Conservation (phyloP, 78 protist genomes). For the Creolimax fragrantissima region DNA sequence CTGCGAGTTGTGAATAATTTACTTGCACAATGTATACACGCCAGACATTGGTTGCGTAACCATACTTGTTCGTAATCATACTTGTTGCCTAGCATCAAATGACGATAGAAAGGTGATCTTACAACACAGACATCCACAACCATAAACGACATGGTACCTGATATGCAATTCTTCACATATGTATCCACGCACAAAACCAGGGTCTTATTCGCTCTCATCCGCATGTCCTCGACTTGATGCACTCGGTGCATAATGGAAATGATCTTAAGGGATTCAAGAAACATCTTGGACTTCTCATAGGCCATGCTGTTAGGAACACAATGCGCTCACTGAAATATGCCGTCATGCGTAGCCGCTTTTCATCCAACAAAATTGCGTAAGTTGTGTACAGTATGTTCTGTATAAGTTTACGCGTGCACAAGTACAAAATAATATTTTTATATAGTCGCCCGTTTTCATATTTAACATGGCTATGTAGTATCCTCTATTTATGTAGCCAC, state of each 20-base stretch:
- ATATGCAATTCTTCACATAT: not conserved
- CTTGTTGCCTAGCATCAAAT: no score
- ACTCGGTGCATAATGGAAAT: slow-evolving; percentile 12
- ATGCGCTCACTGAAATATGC: not conserved
- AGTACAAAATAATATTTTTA: no score
- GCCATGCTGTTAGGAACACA: slow-evolving; percentile 18
- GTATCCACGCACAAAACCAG: not conserved
- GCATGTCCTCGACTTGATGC: slow-evolving; percentile 12
- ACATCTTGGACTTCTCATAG: not conserved
- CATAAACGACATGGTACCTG: not conserved
- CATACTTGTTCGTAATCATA: no score
- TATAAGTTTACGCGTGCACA: not conserved
- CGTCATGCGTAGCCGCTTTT: not conserved
- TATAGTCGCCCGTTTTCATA: no score
- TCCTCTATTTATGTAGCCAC: no score
- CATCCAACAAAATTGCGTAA: not conserved
- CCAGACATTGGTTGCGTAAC: no score
- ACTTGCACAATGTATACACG: no score
- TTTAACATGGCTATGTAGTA: not conserved
- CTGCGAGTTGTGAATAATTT: no score
- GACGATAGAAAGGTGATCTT: no score
- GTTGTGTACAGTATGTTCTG: no score
- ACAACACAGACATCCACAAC: not conserved
- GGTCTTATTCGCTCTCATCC: slow-evolving; percentile 45
- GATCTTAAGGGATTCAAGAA: not conserved